These are phyloP conservation scores for Oryza glumipatula DNA, from an alignment of 176 grass and related monocot genomes.

Conservation along the genomic window DNA sequence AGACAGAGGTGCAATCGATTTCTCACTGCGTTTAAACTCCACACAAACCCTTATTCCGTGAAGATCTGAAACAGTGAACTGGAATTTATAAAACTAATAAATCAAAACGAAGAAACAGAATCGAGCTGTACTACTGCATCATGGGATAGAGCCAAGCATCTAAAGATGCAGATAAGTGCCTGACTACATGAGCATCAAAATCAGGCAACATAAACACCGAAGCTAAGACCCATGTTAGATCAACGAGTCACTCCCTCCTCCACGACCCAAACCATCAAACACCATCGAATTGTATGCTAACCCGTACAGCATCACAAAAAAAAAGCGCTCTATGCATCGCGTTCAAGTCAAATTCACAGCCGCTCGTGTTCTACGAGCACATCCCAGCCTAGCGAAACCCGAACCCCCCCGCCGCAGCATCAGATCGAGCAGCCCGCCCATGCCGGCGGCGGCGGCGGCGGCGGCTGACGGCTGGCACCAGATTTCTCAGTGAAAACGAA, in stretches of 20 bases:
- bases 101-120: background rate
- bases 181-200: slow-evolving; percentile 17
- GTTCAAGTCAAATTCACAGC: background rate
- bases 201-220: background rate
- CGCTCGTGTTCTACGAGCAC: background rate
- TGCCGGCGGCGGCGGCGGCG: background rate
- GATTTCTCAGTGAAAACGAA: slow-evolving; percentile 10
- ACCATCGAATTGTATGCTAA: slow-evolving; percentile 3
- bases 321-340: background rate
- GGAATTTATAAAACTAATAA: background rate
- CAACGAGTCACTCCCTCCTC: background rate
- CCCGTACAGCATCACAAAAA: background rate
- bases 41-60: slow-evolving; percentile 43
- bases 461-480: background rate
- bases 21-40: slow-evolving; percentile 85
- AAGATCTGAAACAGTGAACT: slow-evolving; percentile 63
- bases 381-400: background rate
- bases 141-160: background rate
- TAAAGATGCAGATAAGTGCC: slow-evolving; percentile 4
- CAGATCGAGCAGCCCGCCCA: slow-evolving; percentile 2
- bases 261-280: background rate
- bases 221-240: background rate
- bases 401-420: background rate
- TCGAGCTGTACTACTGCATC: background rate
- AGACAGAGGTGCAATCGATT: slow-evolving; percentile 45